Evolutionary conservation across 345 rosid genomes (phyloP).

Genomic region (Luvunga scandens): DNA sequence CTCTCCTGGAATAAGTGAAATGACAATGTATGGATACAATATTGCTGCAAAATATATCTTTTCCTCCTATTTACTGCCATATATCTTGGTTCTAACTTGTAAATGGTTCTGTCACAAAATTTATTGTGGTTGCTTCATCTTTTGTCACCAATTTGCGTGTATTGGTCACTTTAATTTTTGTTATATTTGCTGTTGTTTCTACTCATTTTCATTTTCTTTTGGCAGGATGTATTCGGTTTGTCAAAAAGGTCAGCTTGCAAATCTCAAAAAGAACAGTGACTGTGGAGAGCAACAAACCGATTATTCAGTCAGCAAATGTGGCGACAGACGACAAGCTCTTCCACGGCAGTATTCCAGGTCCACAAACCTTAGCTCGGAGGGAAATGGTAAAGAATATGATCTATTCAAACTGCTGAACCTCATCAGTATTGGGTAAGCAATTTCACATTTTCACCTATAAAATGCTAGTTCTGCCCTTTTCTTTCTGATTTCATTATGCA

Average conservation of each 20-base stretch:
- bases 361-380: background rate
- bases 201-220: background rate
- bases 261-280: background rate
- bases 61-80: background rate
- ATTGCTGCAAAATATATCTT: background rate
- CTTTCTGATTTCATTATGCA: background rate
- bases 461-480: background rate
- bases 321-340: background rate
- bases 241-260: conserved; percentile 9
- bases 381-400: conserved; percentile 27
- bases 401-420: conserved; percentile 23
- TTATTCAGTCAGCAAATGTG: conserved; percentile 14
- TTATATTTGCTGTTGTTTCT: background rate
- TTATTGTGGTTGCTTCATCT: background rate
- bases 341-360: background rate
- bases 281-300: conserved; percentile 11
- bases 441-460: background rate
- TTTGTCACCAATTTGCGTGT: background rate
- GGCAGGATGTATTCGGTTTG: conserved; percentile 3
- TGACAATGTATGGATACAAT: background rate
- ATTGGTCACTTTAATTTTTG: background rate
- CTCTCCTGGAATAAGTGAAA: background rate
- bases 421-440: conserved; percentile 25
- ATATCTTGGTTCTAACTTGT: background rate
- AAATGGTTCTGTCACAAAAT: background rate